Percentiles rank a stretch among this genome's conserved stretches.
Conservation (phyloP, 257 asterid genomes). For the Ilex aquifolium region DNA sequence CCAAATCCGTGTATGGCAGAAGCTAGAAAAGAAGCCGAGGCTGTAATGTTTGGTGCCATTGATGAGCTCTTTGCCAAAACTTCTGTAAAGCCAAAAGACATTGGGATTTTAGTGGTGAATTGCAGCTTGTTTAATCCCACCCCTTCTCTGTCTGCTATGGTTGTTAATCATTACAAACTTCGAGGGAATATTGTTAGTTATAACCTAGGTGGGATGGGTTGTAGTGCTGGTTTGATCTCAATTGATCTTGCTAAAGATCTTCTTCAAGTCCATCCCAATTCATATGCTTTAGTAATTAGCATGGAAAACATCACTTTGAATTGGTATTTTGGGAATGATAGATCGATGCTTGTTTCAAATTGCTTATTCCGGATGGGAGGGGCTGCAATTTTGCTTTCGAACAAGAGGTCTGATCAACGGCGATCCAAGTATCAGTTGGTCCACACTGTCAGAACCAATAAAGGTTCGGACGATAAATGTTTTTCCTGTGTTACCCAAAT, state of each 20-base stretch:
- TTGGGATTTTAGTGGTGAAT: constrained; percentile 76
- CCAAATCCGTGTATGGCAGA: constrained; percentile 77
- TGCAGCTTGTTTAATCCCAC: constrained; percentile 85
- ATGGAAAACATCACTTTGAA: constrained; percentile 79
- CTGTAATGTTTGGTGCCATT: constrained; percentile 81
- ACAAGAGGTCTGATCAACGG: constrained; percentile 52
- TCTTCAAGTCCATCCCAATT: constrained; percentile 69
- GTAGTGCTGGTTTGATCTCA: constrained; percentile 78
- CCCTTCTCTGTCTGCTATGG: constrained; percentile 79
- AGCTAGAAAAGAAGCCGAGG: constrained; percentile 71
- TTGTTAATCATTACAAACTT: constrained; percentile 68
- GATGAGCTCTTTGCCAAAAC: constrained; percentile 69
- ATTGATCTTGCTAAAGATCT: constrained; percentile 84
- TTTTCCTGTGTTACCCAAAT: constrained; percentile 60
- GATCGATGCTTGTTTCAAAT: constrained; percentile 41
- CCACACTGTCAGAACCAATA: constrained; percentile 75
- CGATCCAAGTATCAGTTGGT: constrained; percentile 57
- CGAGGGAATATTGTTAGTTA: constrained; percentile 64
- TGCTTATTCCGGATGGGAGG: constrained; percentile 45
- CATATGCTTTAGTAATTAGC: constrained; percentile 67
- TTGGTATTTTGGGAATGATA: constrained; percentile 77
- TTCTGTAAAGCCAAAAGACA: constrained; percentile 57
- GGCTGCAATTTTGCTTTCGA: constrained; percentile 57
- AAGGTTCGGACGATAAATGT: constrained; percentile 63
- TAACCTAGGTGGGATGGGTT: constrained; percentile 88